phyloP scores from a whole-genome alignment of 257 asterid genomes.

The Misopates orontium region DNA sequence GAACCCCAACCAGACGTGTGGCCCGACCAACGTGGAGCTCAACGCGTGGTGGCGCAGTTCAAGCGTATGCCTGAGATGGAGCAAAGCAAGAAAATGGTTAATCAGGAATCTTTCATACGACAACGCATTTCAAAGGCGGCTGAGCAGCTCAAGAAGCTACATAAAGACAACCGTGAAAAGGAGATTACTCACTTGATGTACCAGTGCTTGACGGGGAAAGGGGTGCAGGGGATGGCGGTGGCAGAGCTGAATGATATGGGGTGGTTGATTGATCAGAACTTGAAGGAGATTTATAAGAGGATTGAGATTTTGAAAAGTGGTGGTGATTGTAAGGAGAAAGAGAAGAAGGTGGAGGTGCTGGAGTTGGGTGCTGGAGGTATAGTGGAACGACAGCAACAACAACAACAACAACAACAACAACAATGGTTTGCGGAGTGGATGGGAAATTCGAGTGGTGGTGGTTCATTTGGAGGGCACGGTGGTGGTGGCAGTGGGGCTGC shows the following conservation, averaged over 20 bases:
- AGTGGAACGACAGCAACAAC: background rate
- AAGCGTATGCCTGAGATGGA: constrained; percentile 91
- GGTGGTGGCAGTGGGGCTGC: constrained; percentile 24
- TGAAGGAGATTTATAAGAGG: constrained; percentile 65
- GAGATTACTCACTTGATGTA: constrained; percentile 70
- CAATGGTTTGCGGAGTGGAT: constrained; percentile 54
- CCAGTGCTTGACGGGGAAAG: constrained; percentile 61
- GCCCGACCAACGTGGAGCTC: constrained; percentile 64
- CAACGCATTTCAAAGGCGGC: constrained; percentile 60
- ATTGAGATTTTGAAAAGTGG: constrained; percentile 47
- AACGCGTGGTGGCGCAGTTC: constrained; percentile 63
- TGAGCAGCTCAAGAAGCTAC: constrained; percentile 66
- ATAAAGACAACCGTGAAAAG: constrained; percentile 69
- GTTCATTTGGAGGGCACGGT: constrained; percentile 30
- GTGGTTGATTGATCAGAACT: constrained; percentile 60
- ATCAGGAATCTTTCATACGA: constrained; percentile 69
- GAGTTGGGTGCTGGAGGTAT: constrained; percentile 10
- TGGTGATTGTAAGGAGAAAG: background rate
- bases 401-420: constrained; percentile 32
- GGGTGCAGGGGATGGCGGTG: constrained; percentile 40
- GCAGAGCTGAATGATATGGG: constrained; percentile 63
- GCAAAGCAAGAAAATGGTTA: constrained; percentile 87
- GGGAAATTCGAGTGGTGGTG: constrained; percentile 31
- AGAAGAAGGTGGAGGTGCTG: constrained; percentile 21
- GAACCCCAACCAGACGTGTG: constrained; percentile 66